A percentile compares a stretch with the other conserved stretches of the same genome.
phyloP scores from a whole-genome alignment of 495 filamentous ascomycete genomes.

The Podospora pseudopauciseta region DNA sequence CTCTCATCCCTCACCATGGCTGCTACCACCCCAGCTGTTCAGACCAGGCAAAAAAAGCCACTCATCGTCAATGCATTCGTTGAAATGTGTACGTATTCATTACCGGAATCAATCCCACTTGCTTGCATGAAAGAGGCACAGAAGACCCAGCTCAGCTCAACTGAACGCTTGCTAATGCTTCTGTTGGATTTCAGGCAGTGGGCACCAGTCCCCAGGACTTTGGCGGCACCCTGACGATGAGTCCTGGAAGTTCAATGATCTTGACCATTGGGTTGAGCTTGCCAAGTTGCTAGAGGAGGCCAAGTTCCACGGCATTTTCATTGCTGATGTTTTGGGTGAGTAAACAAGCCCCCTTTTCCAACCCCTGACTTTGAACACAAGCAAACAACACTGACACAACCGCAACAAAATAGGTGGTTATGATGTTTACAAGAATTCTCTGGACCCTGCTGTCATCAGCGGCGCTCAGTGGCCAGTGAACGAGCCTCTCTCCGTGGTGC shows the following conservation, averaged over 20 bases:
- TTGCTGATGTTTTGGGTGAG: constrained; percentile 40
- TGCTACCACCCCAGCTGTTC: neutral
- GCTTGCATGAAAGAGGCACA: neutral
- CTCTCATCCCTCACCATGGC: neutral
- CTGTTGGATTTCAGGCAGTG: constrained; percentile 39
- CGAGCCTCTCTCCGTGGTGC: constrained; percentile 43
- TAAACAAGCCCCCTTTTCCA: constrained; percentile 9
- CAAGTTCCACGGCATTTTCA: constrained; percentile 61
- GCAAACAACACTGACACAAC: neutral
- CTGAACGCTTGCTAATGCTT: neutral
- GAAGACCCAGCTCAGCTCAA: too few species aligned
- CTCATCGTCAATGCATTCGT: constrained; percentile 65
- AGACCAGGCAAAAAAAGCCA: constrained; percentile 46
- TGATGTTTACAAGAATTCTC: constrained; percentile 60
- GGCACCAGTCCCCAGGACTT: constrained; percentile 61
- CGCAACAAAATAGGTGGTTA: constrained; percentile 44
- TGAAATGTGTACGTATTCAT: constrained; percentile 43
- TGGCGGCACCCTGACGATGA: constrained; percentile 57
- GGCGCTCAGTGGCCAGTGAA: constrained; percentile 69
- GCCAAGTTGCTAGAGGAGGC: constrained; percentile 56
- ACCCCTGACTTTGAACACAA: neutral
- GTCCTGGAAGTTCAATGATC: constrained; percentile 49
- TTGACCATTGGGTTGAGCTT: constrained; percentile 55
- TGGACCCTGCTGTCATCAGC: constrained; percentile 55
- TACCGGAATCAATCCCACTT: neutral